These are phyloP conservation scores for Histomonas meleagridis DNA, from an alignment of 208 protist genomes.

Conservation along the genomic window DNA sequence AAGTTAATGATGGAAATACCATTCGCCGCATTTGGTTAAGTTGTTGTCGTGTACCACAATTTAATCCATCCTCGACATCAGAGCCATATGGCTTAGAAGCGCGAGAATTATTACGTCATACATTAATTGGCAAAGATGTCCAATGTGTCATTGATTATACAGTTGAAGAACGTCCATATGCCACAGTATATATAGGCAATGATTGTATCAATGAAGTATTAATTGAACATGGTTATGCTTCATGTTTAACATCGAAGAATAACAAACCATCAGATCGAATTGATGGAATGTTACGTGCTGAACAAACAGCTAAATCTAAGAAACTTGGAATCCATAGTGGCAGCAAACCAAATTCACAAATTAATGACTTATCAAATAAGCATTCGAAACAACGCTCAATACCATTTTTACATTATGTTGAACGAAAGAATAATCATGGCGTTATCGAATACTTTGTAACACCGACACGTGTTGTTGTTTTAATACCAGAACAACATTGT, in stretches of 20 bases:
- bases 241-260: background rate
- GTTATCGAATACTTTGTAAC: background rate
- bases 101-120: background rate
- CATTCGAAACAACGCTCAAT: background rate
- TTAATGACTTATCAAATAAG: background rate
- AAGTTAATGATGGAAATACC: background rate
- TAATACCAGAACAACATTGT: background rate
- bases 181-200: background rate
- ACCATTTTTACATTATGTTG: background rate
- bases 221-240: background rate
- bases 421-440: background rate
- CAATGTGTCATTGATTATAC: background rate
- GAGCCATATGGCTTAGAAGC: conserved; percentile 8
- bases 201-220: background rate
- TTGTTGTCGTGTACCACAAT: background rate
- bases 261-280: background rate
- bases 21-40: background rate
- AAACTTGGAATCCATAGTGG: background rate
- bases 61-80: background rate
- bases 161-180: background rate
- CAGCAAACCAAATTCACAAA: background rate
- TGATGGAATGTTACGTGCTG: background rate
- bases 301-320: background rate
- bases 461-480: background rate
- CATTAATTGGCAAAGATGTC: background rate